Evolutionary conservation across 306 rosid genomes (phyloP).

Genomic region (Mimosa pudica): DNA sequence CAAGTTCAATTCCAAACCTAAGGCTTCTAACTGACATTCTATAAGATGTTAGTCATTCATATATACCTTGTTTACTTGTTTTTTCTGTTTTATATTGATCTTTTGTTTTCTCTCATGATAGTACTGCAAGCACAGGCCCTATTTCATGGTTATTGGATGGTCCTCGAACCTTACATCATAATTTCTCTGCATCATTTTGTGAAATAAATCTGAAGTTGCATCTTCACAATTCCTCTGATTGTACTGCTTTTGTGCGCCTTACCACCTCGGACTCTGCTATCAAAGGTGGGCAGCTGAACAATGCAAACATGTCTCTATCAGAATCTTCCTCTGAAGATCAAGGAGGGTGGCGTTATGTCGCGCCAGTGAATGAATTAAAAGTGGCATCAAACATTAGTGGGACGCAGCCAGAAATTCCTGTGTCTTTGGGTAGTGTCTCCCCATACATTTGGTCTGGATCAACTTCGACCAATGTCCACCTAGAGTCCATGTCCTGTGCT

Average conservation of each 20-base stretch:
- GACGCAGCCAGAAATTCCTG: conserved; percentile 45
- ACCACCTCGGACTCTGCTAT: conserved; percentile 53
- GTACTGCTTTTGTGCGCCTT: conserved; percentile 56
- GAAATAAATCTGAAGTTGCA: conserved; percentile 78
- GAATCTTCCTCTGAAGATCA: conserved; percentile 49
- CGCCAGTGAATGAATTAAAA: conserved; percentile 60
- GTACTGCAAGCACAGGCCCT: conserved; percentile 74
- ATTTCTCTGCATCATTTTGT: conserved; percentile 70
- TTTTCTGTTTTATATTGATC: conserved; percentile 15
- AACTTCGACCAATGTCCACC: conserved; percentile 65
- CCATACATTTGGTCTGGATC: conserved; percentile 88
- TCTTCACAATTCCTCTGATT: conserved; percentile 66
- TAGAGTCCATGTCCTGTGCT: conserved; percentile 61
- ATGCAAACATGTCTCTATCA: conserved; percentile 40
- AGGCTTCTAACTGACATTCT: conserved; percentile 28
- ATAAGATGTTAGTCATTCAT: conserved; percentile 24
- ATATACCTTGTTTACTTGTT: background rate
- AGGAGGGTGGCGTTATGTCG: conserved; percentile 84
- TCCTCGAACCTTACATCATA: conserved; percentile 69
- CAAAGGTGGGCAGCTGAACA: conserved; percentile 35
- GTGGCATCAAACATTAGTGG: conserved; percentile 56
- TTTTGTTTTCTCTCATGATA: conserved; percentile 35
- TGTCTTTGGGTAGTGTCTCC: conserved; percentile 55
- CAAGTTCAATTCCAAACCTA: conserved; percentile 40
- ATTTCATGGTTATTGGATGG: conserved; percentile 88